These are phyloP conservation scores for Miscanthus lutarioriparius DNA, from an alignment of 176 grass and related monocot species.

Conservation along the genomic window DNA sequence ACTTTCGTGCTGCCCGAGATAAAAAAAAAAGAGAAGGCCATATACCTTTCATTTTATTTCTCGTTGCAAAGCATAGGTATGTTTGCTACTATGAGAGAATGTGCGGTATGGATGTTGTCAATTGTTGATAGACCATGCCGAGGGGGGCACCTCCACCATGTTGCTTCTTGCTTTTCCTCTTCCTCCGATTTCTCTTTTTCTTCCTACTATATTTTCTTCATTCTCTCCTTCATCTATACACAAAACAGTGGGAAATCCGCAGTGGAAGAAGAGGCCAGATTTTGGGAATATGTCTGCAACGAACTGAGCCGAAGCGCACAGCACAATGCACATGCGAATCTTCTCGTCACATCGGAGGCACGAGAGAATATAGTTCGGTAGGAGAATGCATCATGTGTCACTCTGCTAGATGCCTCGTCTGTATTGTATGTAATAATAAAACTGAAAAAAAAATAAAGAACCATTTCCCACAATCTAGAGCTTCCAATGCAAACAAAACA, in stretches of 20 bases:
- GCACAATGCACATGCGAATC: neutral
- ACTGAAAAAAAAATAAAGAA: neutral
- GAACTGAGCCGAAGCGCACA: neutral
- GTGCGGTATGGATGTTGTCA: no score
- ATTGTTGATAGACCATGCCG: no score
- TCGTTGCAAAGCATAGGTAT: no score
- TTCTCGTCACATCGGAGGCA: neutral
- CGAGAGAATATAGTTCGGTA: neutral
- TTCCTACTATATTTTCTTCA: neutral
- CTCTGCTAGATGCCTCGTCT: neutral
- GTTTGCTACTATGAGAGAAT: no score
- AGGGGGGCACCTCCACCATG: no score
- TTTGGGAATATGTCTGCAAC: neutral
- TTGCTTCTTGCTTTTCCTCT: neutral
- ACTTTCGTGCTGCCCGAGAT: no score
- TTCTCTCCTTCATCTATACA: neutral
- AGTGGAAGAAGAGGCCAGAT: neutral
- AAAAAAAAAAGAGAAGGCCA: no score
- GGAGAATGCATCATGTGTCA: neutral
- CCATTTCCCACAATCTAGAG: neutral
- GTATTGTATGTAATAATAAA: neutral
- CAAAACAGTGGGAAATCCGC: neutral
- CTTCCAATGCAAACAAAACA: neutral
- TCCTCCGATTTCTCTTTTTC: neutral
- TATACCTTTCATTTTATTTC: no score